Conservation (phyloP, 495 filamentous ascomycete genomes). For the Staphylotrichum tortipilum region DNA sequence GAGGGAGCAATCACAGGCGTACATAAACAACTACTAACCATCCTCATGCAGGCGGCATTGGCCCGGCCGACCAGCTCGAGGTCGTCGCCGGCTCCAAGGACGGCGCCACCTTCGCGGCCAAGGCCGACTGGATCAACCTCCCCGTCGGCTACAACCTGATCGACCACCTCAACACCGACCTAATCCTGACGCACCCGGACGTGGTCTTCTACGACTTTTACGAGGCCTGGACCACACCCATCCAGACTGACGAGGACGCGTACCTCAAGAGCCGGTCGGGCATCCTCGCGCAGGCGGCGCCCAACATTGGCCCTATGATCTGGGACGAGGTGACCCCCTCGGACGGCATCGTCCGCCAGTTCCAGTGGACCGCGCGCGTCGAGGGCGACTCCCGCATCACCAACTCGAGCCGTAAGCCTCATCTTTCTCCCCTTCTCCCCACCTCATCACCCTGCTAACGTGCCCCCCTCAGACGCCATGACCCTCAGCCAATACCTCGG, state of each 20-base stretch:
- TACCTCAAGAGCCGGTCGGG: conserved; percentile 46
- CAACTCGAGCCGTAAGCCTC: conserved; percentile 25
- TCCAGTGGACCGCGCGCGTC: conserved; percentile 58
- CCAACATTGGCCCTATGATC: conserved; percentile 54
- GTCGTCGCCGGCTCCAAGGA: conserved; percentile 45
- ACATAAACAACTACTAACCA: conserved; percentile 1
- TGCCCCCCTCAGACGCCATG: conserved; percentile 36
- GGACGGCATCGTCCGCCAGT: conserved; percentile 55
- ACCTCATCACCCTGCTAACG: neutral
- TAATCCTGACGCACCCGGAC: conserved; percentile 52
- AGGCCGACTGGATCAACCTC: conserved; percentile 56
- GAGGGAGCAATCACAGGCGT: neutral
- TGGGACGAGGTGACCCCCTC: conserved; percentile 50
- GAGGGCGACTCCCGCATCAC: conserved; percentile 40
- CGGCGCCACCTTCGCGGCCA: conserved; percentile 40
- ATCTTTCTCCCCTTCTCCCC: too few species aligned
- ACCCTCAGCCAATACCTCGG: conserved; percentile 60
- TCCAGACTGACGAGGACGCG: conserved; percentile 22
- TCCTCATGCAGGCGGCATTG: conserved; percentile 46
- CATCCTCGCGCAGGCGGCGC: conserved; percentile 60
- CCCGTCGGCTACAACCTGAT: conserved; percentile 66
- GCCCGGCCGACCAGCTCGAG: conserved; percentile 51
- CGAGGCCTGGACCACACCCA: conserved; percentile 43
- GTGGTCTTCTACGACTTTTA: conserved; percentile 61
- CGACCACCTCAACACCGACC: conserved; percentile 64